Base-by-base conservation (phyloP, 768 basidiomycete genomes). In the Tricholoma sp. region DNA sequence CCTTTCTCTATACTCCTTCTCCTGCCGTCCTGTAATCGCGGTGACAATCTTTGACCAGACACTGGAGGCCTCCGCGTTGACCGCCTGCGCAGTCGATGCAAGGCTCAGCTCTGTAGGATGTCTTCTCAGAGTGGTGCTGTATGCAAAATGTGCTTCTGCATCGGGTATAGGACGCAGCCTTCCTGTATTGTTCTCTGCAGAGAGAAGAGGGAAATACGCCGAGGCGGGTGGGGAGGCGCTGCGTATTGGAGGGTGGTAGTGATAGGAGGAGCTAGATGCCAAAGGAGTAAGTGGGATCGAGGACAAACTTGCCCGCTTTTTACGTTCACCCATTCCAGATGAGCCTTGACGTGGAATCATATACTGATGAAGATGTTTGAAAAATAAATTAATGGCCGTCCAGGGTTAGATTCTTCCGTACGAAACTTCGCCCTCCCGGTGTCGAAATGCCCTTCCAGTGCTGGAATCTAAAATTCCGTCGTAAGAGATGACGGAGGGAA, bases 171-270 rank as follows among this genome's bases (percentile, higher is more conserved):
- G 83, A 33, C 82, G 77, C 9, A 85, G 74, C 58, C 82, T 77
- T 24, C 24, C 24, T 12, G 74, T 70, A 48, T 72, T 70, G 44
- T 74, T 66, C 69, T 82, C 76, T 53, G 72, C 74, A 17, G 80
- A 76, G 32, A 84, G 77, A 1, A 81, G 68, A 0, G 86, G 79
- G 63, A 92, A 93, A 69, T 92, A 92, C 0, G 88, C 79, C 2
- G 90, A 91, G 0, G 91, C 91, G 0, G 91, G 91, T 2, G 89
- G 91, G 6, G 88, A 89, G 1, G 76, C 76, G 47, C 70, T 72
- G 12, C 78, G 52, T 5, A 8, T 11, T 32, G 31, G 71, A 11
- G 65, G 65, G 1, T 41, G 31, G 1, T 59, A 54, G 34, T 62
- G 63, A 51, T 64, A 65, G 15, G 72, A 70, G 8, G 75, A 72